Conservation (phyloP, 306 rosid species). For the Cicer judaicum region DNA sequence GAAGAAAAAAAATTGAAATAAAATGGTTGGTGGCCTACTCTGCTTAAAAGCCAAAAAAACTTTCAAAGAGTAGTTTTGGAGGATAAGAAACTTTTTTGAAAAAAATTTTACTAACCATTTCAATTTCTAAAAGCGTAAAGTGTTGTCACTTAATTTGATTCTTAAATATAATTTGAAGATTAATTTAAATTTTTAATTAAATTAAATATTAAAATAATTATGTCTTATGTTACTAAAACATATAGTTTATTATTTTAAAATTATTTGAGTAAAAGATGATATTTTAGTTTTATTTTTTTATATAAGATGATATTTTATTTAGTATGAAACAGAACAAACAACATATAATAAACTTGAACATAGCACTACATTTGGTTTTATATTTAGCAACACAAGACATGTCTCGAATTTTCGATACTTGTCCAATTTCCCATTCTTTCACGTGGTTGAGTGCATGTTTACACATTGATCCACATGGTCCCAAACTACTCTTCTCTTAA, state of each 20-base stretch:
- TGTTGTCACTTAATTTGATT: too few species aligned
- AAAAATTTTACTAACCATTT: too few species aligned
- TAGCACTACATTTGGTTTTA: constrained; percentile 36
- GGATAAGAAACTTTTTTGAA: constrained; percentile 32
- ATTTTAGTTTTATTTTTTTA: not conserved
- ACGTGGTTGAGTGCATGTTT: constrained; percentile 50
- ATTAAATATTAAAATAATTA: too few species aligned
- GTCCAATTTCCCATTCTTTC: constrained; percentile 41
- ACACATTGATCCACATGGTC: constrained; percentile 44
- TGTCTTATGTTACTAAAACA: too few species aligned
- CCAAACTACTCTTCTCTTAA: constrained; percentile 38
- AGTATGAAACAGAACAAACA: constrained; percentile 27
- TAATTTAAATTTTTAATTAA: too few species aligned
- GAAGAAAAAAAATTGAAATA: constrained; percentile 33
- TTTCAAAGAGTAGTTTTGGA: constrained; percentile 51
- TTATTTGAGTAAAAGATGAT: constrained; percentile 38
- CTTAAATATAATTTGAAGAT: too few species aligned
- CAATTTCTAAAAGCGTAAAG: too few species aligned
- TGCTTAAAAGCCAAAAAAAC: constrained; percentile 58
- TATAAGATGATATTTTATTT: constrained; percentile 33
- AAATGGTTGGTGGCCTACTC: constrained; percentile 65
- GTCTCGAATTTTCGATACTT: constrained; percentile 30
- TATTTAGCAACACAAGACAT: constrained; percentile 35
- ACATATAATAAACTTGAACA: constrained; percentile 7
- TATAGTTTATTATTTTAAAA: constrained; percentile 1